A percentile compares a stretch with the other conserved stretches of the same genome.
These are phyloP conservation scores for Huntiella abstrusa DNA, from an alignment of 2,329 filamentous ascomycete species.

Conservation along the genomic window DNA sequence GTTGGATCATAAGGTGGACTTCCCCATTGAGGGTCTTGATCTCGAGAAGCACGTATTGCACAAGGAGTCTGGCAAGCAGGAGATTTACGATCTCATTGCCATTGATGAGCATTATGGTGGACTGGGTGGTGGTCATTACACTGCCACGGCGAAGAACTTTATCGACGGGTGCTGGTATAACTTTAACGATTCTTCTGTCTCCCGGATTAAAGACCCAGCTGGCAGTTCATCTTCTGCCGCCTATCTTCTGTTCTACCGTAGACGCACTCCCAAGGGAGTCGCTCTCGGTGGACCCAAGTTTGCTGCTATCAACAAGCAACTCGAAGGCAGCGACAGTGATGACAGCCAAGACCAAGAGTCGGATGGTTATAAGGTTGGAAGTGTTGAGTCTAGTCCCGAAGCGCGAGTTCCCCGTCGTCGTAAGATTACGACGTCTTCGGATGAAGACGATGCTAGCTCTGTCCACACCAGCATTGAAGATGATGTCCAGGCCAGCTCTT, in stretches of 20 bases:
- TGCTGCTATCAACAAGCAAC: conserved; percentile 48
- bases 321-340: conserved; percentile 28
- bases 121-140: conserved; percentile 89
- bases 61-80: conserved; percentile 59
- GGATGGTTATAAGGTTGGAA: too few relatives aligned
- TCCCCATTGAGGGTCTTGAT: conserved; percentile 74
- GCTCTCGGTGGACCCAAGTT: conserved; percentile 68
- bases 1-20: conserved; percentile 77
- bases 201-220: conserved; percentile 37
- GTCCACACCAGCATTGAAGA: conserved; percentile 30
- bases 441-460: conserved; percentile 18
- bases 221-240: conserved; percentile 56
- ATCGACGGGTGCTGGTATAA: conserved; percentile 81
- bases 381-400: not conserved
- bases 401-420: not conserved
- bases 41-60: conserved; percentile 62
- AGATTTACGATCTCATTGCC: conserved; percentile 83
- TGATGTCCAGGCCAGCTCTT: conserved; percentile 21
- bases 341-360: too few relatives aligned
- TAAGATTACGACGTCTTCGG: not conserved
- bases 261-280: conserved; percentile 40
- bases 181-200: conserved; percentile 75
- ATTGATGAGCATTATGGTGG: conserved; percentile 94
- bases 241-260: conserved; percentile 90
- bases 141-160: conserved; percentile 85